Conservation (phyloP, 495 filamentous ascomycete genomes). For the Penicillium dipodomyicola region DNA sequence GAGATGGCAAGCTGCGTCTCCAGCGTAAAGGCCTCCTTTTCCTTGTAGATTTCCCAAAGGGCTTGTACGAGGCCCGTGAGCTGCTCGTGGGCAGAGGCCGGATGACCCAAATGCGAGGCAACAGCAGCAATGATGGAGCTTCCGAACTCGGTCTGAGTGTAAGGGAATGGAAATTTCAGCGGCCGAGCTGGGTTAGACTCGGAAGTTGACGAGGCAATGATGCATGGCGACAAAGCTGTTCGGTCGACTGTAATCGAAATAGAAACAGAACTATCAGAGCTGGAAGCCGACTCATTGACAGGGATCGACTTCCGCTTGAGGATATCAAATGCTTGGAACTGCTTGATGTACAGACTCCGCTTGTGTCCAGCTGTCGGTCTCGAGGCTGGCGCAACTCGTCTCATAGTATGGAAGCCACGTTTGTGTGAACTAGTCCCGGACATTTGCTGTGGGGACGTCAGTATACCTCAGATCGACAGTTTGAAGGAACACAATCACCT, state of each 20-base stretch:
- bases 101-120: constrained; percentile 52
- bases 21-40: constrained; percentile 66
- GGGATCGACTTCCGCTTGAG: constrained; percentile 53
- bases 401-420: constrained; percentile 53
- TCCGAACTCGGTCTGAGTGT: constrained; percentile 33
- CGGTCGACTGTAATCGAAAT: constrained; percentile 68
- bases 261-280: constrained; percentile 37
- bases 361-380: constrained; percentile 34
- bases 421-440: constrained; percentile 30
- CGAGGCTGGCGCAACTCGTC: constrained; percentile 23
- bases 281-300: constrained; percentile 40
- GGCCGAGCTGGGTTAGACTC: constrained; percentile 37
- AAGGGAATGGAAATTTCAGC: constrained; percentile 62
- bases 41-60: constrained; percentile 60
- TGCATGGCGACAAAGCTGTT: constrained; percentile 59
- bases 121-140: constrained; percentile 41
- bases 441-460: constrained; percentile 22
- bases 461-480: not conserved
- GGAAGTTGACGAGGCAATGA: constrained; percentile 58
- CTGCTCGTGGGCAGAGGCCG: constrained; percentile 37
- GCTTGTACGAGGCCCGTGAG: constrained; percentile 51
- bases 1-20: constrained; percentile 47
- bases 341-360: constrained; percentile 58
- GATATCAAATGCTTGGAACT: constrained; percentile 57
- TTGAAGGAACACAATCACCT: constrained; percentile 22